Percentiles rank a stretch among this genome's conserved stretches.
Evolutionary conservation across 2,329 filamentous ascomycete species (phyloP).

Genomic region (Aureobasidium leucospermi): DNA sequence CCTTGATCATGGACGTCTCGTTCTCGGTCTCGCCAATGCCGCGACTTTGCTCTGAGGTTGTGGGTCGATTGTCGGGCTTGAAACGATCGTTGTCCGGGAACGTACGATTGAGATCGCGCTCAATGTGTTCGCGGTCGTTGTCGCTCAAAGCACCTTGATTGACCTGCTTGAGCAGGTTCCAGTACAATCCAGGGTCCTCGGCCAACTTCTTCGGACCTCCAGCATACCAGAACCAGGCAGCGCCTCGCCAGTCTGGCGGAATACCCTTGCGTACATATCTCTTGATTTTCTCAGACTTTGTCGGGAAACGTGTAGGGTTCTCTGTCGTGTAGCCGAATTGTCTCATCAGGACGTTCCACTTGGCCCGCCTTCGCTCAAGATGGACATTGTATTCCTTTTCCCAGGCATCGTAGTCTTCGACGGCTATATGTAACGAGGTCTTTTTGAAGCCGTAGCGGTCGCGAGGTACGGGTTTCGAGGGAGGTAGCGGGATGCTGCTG

Average conservation of each 20-base stretch:
- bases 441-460: constrained; percentile 94
- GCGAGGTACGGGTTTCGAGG: constrained; percentile 37
- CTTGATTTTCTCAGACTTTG: constrained; percentile 74
- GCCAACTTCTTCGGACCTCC: constrained; percentile 73
- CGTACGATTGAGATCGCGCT: constrained; percentile 85
- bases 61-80: constrained; percentile 53
- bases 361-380: constrained; percentile 64
- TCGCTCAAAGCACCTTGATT: constrained; percentile 56
- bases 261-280: constrained; percentile 89
- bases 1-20: constrained; percentile 72
- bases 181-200: constrained; percentile 71
- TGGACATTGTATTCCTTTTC: constrained; percentile 67
- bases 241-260: constrained; percentile 87
- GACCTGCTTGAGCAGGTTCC: constrained; percentile 58
- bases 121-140: constrained; percentile 81
- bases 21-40: constrained; percentile 23
- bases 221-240: constrained; percentile 95
- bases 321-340: constrained; percentile 47
- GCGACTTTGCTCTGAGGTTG: constrained; percentile 21
- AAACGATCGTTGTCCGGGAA: constrained; percentile 93
- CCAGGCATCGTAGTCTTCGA: constrained; percentile 56
- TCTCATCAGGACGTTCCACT: constrained; percentile 62
- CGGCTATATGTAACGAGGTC: constrained; percentile 64
- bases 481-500: neutral
- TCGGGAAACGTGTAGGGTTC: constrained; percentile 69